A percentile compares a stretch with the other conserved stretches of the same genome.
These are phyloP conservation scores for Xylariaceae sp. DNA, from an alignment of 2,329 filamentous ascomycete genomes.

Conservation along the genomic window DNA sequence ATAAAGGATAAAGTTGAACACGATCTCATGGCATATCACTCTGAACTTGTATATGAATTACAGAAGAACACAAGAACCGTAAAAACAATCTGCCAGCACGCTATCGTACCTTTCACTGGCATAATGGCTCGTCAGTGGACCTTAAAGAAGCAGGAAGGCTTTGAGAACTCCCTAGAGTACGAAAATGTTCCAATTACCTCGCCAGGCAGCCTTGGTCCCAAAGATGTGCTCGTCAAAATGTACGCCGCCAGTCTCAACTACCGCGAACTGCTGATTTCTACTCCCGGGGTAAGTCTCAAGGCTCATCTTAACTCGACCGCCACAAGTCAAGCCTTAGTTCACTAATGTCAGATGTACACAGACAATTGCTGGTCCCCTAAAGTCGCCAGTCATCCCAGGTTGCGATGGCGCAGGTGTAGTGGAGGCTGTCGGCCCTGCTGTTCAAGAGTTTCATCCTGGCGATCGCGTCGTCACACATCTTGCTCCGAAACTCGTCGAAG, in stretches of 20 bases:
- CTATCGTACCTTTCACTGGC: not conserved
- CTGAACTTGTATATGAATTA: constrained; percentile 15
- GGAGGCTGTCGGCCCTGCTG: constrained; percentile 26
- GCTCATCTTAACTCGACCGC: not conserved
- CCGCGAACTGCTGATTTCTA: constrained; percentile 36
- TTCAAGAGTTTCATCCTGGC: constrained; percentile 23
- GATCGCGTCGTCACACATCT: constrained; percentile 51
- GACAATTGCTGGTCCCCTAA: constrained; percentile 20
- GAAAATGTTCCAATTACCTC: constrained; percentile 17
- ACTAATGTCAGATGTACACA: too few species aligned
- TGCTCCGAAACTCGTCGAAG: constrained; percentile 47
- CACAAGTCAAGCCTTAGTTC: too few species aligned
- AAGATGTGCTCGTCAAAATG: constrained; percentile 54
- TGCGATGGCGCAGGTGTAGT: constrained; percentile 53
- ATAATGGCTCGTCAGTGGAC: constrained; percentile 34
- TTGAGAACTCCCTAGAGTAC: constrained; percentile 34
- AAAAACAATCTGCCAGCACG: too few species aligned
- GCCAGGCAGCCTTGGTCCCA: constrained; percentile 42
- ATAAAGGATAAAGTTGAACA: not conserved
- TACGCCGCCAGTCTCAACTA: constrained; percentile 40
- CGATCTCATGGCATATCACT: not conserved
- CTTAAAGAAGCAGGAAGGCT: constrained; percentile 33
- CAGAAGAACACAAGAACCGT: too few species aligned
- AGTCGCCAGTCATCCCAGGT: constrained; percentile 18
- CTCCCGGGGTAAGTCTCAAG: constrained; percentile 4